These are phyloP conservation scores for Plasmodium vinckei DNA, from an alignment of 169 alveolate species.

Conservation along the genomic window DNA sequence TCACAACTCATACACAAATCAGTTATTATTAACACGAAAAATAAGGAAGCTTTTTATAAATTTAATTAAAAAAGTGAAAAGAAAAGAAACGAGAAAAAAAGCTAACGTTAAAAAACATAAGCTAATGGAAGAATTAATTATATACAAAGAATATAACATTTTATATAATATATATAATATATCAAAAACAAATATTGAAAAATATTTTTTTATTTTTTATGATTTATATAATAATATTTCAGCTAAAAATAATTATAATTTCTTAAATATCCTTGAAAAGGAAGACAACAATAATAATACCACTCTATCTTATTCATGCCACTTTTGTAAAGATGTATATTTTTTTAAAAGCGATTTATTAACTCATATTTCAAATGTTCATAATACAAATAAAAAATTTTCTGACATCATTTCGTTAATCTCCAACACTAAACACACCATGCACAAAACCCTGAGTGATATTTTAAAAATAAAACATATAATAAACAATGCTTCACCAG, in stretches of 20 bases:
- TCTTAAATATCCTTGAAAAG: neutral
- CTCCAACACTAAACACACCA: conserved; percentile 59
- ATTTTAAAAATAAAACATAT: conserved; percentile 48
- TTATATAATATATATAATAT: conserved; percentile 46
- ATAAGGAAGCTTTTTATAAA: conserved; percentile 31
- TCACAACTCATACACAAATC: conserved; percentile 62
- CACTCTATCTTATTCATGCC: conserved; percentile 36
- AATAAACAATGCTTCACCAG: too few relatives aligned
- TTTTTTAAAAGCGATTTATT: conserved; percentile 66
- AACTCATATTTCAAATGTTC: conserved; percentile 64
- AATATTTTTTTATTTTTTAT: conserved; percentile 56
- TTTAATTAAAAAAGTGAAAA: conserved; percentile 39
- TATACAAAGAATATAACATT: conserved; percentile 54
- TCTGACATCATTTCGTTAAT: conserved; percentile 44
- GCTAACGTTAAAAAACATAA: conserved; percentile 17
- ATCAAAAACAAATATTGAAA: conserved; percentile 43
- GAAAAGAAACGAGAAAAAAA: neutral
- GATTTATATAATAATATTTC: conserved; percentile 21
- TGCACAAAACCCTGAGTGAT: conserved; percentile 55
- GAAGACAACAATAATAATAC: neutral
- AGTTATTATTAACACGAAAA: conserved; percentile 54
- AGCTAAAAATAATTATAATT: too few relatives aligned
- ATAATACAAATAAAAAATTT: conserved; percentile 42
- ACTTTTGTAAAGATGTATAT: conserved; percentile 54
- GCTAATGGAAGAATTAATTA: conserved; percentile 17